phyloP scores from a whole-genome alignment of 345 rosid species.

The Lepidium aucheri region DNA sequence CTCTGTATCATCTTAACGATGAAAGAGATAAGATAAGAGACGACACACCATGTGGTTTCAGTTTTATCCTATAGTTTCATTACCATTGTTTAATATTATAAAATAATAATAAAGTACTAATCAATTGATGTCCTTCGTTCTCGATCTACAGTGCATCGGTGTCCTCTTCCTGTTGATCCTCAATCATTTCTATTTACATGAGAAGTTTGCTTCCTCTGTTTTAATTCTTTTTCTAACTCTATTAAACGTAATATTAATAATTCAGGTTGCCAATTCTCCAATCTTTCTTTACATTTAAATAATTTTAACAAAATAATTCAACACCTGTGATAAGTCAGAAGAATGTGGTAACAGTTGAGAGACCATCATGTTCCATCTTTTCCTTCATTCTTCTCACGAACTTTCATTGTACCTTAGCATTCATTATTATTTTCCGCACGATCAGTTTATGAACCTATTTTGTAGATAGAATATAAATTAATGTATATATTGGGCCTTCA shows the following conservation, averaged over 20 bases:
- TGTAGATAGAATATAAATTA: neutral
- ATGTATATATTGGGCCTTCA: neutral
- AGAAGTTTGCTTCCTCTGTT: constrained; percentile 12
- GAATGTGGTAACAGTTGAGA: constrained; percentile 1
- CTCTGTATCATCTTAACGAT: constrained; percentile 4
- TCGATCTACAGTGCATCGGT: constrained; percentile 3
- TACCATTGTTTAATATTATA: neutral
- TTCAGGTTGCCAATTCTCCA: neutral
- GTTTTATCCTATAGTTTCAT: neutral
- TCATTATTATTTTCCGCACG: neutral
- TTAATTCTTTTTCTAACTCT: neutral
- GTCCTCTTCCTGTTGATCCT: constrained; percentile 8
- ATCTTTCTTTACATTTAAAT: neutral
- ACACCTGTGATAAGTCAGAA: no score
- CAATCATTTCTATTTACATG: neutral
- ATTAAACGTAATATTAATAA: neutral
- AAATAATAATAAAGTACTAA: neutral
- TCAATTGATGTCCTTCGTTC: neutral
- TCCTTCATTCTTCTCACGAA: constrained; percentile 15
- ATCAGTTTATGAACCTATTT: neutral
- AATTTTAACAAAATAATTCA: no score
- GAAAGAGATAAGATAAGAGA: constrained; percentile 18
- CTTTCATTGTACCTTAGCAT: constrained; percentile 1
- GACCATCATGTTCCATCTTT: constrained; percentile 11
- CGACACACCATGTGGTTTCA: constrained; percentile 26